phyloP scores from a whole-genome alignment of 2,329 filamentous ascomycete species.

The Aspergillus fijiensis region DNA sequence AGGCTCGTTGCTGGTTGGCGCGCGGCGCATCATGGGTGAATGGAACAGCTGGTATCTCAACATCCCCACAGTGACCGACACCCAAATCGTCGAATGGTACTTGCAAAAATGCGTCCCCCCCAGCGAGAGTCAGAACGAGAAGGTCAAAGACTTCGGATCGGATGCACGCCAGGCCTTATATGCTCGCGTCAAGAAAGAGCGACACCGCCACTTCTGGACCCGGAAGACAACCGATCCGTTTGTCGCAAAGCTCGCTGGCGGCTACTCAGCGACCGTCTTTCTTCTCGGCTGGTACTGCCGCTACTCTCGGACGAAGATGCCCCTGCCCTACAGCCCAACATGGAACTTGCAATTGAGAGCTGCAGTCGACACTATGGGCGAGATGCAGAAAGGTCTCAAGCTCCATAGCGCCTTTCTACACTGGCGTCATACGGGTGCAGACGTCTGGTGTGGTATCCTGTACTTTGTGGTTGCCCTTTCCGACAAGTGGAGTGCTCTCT shows the following conservation, averaged over 20 bases:
- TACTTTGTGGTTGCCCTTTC: conserved; percentile 56
- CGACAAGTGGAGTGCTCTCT: conserved; percentile 54
- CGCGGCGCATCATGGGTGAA: conserved; percentile 53
- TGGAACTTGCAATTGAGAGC: conserved; percentile 58
- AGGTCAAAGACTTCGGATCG: conserved; percentile 11
- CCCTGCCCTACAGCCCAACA: conserved; percentile 54
- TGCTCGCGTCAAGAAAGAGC: conserved; percentile 46
- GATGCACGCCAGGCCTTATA: conserved; percentile 44
- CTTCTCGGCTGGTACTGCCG: conserved; percentile 55
- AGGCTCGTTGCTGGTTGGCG: conserved; percentile 50
- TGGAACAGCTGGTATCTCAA: conserved; percentile 57
- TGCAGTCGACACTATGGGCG: conserved; percentile 53
- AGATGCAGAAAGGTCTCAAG: conserved; percentile 55
- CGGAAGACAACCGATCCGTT: conserved; percentile 47
- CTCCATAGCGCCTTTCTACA: conserved; percentile 59
- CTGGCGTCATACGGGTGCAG: conserved; percentile 55
- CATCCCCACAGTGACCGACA: conserved; percentile 39
- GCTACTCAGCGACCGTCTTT: conserved; percentile 54
- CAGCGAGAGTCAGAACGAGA: not conserved
- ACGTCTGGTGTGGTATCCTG: conserved; percentile 53
- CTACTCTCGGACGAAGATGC: conserved; percentile 41
- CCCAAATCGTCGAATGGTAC: conserved; percentile 40
- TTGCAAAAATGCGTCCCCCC: conserved; percentile 40
- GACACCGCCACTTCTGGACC: conserved; percentile 42
- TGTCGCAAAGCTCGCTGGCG: conserved; percentile 49